Evolutionary conservation across 2,329 filamentous ascomycete species (phyloP).

Genomic region (Colletotrichum liriopes): DNA sequence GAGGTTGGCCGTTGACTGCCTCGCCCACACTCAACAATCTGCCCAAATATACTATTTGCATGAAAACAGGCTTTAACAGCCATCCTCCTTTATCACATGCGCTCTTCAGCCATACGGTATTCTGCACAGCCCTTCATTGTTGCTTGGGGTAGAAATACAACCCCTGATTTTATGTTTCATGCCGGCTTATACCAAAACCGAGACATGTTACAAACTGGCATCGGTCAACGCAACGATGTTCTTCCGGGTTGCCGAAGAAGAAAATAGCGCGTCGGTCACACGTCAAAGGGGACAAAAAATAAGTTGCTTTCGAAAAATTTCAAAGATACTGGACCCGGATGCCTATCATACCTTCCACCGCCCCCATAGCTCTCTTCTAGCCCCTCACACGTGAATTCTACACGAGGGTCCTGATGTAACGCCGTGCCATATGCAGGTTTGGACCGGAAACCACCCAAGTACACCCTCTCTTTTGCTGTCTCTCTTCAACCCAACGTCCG

Average conservation of each 20-base stretch:
- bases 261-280: not conserved
- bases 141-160: not conserved
- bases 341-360: slow-evolving; percentile 40
- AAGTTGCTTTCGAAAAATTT: slow-evolving; percentile 37
- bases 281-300: not conserved
- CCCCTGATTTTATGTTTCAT: not conserved
- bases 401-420: slow-evolving; percentile 53
- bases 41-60: too few species aligned
- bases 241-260: not conserved
- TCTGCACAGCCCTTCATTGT: not conserved
- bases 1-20: too few species aligned
- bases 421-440: slow-evolving; percentile 55
- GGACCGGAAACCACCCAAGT: slow-evolving; percentile 36
- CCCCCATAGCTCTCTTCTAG: slow-evolving; percentile 37
- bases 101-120: not conserved
- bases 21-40: too few species aligned
- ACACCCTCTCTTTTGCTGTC: slow-evolving; percentile 41
- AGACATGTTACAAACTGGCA: not conserved
- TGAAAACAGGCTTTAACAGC: too few species aligned
- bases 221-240: not conserved
- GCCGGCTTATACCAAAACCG: not conserved
- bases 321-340: slow-evolving; percentile 35
- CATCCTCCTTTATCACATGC: too few species aligned
- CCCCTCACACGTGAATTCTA: slow-evolving; percentile 51
- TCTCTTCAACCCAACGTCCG: slow-evolving; percentile 28